Base-by-base conservation (phyloP, 768 basidiomycete species). In the Mrakia gelida region DNA sequence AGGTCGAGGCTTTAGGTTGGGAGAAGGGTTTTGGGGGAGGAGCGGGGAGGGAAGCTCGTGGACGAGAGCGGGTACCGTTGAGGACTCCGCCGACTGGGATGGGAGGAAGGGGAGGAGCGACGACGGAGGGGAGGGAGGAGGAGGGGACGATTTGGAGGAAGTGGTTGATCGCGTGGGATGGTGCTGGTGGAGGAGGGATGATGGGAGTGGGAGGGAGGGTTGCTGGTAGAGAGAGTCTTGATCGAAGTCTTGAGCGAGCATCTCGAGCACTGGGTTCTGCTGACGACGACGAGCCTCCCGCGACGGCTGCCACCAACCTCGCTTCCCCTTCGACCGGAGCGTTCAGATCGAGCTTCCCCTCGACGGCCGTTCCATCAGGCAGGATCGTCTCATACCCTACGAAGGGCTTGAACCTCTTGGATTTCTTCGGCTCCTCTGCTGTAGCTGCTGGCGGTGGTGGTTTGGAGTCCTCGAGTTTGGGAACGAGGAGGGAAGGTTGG, bases 351-450 rank as follows among this genome's bases (percentile, higher is more conserved):
- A 76, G 67, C 68, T 56, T 38, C 11, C 68, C 68, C 38, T 70
- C 75, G 65, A 76, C 56, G 49, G 56, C 52, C 67, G 49, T 71
- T 26, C 75, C 75, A 30, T 75, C 75, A 1, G 75, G 75, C 28
- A 75, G n/a, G 45, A 75, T 54, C 0, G 75, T 75, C 61, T 67
- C 18, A 30, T 65, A 75, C 6, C 10, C 75, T 23, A 15, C 30
- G n/a, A 28, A 34, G 43, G 67, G 32, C 16, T 70, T 70, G 15
- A 26, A 28, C n/a, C 49, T 52, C 49, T 71, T 52, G 30, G 18
- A 38, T 52, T 16, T 56, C 54, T 32, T 68, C 38, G 52, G 54
- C 52, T 41, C 23, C 10, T 38, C 41, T 59, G 13, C 41, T 62
- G 73, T n/a, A n/a, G n/a, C 18, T 62, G 11, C 11, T 45, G 15